Base-by-base conservation (phyloP, 371 early-diverging fungal species). In the Circinella minor region DNA sequence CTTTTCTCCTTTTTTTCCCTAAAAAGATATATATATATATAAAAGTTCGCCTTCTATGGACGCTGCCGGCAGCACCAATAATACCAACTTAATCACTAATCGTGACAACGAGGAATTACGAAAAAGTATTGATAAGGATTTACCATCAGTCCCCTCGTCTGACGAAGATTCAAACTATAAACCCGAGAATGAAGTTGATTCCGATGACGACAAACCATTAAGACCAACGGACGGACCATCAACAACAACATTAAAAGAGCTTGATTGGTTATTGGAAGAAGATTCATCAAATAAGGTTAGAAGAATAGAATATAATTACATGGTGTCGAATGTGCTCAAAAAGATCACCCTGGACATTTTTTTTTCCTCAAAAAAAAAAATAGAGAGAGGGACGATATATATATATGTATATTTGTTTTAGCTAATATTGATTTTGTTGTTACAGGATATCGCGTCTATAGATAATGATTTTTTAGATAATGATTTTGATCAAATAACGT, bases 401-500 rank as follows among this genome's bases (percentile, higher is more conserved):
- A 39, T 43, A 43, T 9, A 43, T 2, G 27, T 43, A 43, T 43
- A 9, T 9, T 43, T 43, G 11, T 43, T 43, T 6, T 43, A 9
- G 11, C 11, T 43, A 43, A 9, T 43, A 9, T 43, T 43, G 17
- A 5, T 13, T 3, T 8, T 49, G 15, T 54, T 51, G 36, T 36
- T 65, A 47, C 46, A 49, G n/a, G 38, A 15, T 47, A 51, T 13
- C 51, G 47, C 39, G 48, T 49, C 57, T 59, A 36, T 43, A 27
- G 55, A 65, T 48, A 36, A 39, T 48, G 67, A 73, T 51, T 66
- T 66, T 57, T 63, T 68, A 27, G 79, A 77, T 27, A 77, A 77
- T 39, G 84, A 81, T 20, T 81, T 81, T 37, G 57, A 82, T 55
- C 75, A 81, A 36, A 74, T 84, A 4, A 76, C 82, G 1, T 85